These are phyloP conservation scores for Pichia rugopelliculosa DNA, from an alignment of 805 yeast species.

Conservation along the genomic window DNA sequence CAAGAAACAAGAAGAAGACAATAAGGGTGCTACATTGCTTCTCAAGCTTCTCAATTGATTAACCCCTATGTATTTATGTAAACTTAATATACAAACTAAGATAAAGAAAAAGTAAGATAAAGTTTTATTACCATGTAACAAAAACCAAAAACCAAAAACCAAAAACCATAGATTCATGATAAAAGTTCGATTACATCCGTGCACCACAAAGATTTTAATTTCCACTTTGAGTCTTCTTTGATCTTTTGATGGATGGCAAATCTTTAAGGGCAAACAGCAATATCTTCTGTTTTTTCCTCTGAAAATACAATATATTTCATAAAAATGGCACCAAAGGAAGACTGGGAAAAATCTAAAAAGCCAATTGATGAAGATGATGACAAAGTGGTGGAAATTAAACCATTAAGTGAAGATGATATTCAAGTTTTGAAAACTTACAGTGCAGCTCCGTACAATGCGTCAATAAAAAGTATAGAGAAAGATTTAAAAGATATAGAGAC, in stretches of 20 bases:
- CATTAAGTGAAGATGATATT: constrained; percentile 92
- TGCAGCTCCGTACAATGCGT: constrained; percentile 88
- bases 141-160: too few species aligned
- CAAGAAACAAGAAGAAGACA: constrained; percentile 33
- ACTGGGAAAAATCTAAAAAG: constrained; percentile 95
- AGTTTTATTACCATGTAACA: too few species aligned
- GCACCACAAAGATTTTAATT: background rate
- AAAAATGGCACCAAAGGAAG: constrained; percentile 92
- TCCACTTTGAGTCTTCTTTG: background rate
- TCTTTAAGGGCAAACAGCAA: constrained; percentile 4
- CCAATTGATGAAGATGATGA: constrained; percentile 62
- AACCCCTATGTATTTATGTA: background rate
- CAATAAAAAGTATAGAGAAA: constrained; percentile 74
- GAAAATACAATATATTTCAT: background rate
- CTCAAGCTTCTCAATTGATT: constrained; percentile 27
- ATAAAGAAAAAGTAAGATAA: background rate
- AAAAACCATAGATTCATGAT: too few species aligned
- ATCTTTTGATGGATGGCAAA: constrained; percentile 14
- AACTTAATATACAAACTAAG: background rate
- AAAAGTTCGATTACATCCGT: background rate
- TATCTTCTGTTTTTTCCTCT: background rate
- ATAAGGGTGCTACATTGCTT: constrained; percentile 60
- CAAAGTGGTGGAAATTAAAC: constrained; percentile 68
- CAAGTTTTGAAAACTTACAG: constrained; percentile 96
- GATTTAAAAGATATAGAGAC: constrained; percentile 81